Base-by-base conservation (phyloP, 139 green algal genomes). In the Eudorina sp. region DNA sequence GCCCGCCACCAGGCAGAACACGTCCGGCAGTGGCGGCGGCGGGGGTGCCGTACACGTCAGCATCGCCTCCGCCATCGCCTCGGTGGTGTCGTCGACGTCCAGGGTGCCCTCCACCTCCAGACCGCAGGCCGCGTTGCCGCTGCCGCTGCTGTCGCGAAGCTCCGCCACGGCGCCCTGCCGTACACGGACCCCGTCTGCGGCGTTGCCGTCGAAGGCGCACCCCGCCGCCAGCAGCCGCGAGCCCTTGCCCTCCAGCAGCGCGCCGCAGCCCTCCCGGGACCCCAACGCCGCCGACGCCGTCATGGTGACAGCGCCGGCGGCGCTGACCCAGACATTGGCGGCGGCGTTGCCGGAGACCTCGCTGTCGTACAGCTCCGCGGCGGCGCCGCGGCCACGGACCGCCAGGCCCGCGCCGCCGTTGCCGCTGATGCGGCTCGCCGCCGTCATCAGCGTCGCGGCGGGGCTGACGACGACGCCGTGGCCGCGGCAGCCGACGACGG, bases 131-230 rank as follows among this genome's bases (percentile, higher is more conserved):
- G 18, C 25, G 81, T 87, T 87, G 81, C 45, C 31, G 43, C 64
- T 79, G 45, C 27, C n/a, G 45, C 29, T 51, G 64, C 81, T 69
- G 46, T 87, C 81, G 46, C 25, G 36, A 25, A 87, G 64, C 45
- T 87, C 81, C 21, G 68, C 6, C 19, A 16, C 25, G 0, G 31
- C 81, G 31, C 46, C 45, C 19, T 69, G 31, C 45, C 81, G 62
- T 64, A 76, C 80, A 38, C 7, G n/a, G 46, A 78, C 81, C 11
- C 81, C 81, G 81, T n/a, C 5, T 2, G 21, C 64, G 6, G 7
- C 34, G 34, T 87, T 87, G 60, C 43, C 64, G 62, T 87, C 81
- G 16, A 87, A 60, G 41, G 19, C 13, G 60, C 81, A 87, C 19
- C 19, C 31, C 81, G 74, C 62, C n/a, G 81, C 62, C 81, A 31